Evolutionary conservation across 176 grass and related monocot genomes (phyloP), one percentile per base, ranked within the genome.

Genomic region (Alloteropsis semialata): DNA sequence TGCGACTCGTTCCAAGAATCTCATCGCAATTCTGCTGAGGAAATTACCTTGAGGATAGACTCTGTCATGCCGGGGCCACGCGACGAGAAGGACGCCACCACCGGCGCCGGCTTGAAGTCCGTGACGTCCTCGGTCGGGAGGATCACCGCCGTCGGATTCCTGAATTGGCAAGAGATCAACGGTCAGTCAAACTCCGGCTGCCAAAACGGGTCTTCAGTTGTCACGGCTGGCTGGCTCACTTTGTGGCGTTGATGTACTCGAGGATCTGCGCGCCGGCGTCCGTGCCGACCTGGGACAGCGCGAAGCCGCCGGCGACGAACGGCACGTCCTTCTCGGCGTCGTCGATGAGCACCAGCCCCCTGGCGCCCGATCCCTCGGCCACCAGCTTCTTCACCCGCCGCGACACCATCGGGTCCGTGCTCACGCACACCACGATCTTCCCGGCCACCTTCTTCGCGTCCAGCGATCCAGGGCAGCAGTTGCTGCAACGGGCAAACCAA

Each of bases 401-500:
- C 61, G 92, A 86, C 57, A 93, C 89, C 46, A 75, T 88, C 43
- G 89, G 69, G 74, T 90, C 91, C 21, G 87, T 93, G 75, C 89
- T 76, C 3, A 95, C 79, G 49, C 96, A 98, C 28, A 93, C 84
- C 79, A 98, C 82, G 74, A 98, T 98, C 89, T 92, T 98, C 3
- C 96, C 96, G 50, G 89, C 54, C 42, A 84, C 88, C 84, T 98
- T 98, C 62, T 86, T 66, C 25, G 72, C 39, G 78, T 98, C 96
- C 29, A 98, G 15, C 56, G 96, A 98, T 32, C 96, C 92, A n/a
- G 96, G 96, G 87, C 92, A 93, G 42, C 96, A 95, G 74, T 98
- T 98, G 77, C 96, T 95, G 84, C 65, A 69, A 59, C 13, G 8
- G 0, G 0, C 14, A 1, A 4, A 4, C 5, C 51, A 22, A 25